Base-by-base conservation (phyloP, 2,329 filamentous ascomycete genomes). In the Aspergillus awamori region DNA sequence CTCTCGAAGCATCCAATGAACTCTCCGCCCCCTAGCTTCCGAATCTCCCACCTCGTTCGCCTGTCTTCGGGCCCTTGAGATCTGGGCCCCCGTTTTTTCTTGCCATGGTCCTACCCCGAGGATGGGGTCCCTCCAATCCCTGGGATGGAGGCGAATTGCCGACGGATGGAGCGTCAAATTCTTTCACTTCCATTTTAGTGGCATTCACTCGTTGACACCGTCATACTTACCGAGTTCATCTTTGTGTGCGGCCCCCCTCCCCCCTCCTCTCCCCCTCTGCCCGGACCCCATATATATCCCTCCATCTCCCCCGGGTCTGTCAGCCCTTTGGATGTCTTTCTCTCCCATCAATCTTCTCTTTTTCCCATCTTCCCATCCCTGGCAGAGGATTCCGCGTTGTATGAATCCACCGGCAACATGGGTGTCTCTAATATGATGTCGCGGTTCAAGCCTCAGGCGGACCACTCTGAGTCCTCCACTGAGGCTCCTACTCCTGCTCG, bases 401-500 rank as follows among this genome's bases (percentile, higher is more conserved):
- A 45, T 53, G 51, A 56, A 60, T 47, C 53, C 33, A 59, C 38
- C 43, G 30, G 26, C 65, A 66, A 52, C 52, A 75, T 75, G 73
- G 73, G 72, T 65, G 49, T 74, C 63, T 60, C 58, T 55, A 69
- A 68, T 39, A 53, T 75, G 11, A 68, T 74, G 61, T 59, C 62
- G 41, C 71, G 70, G 62, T 55, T 73, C 53, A 75, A 76, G 69
- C 67, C 69, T 54, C 63, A 66, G 49, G 63, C 64, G 17, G 68
- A 69, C 53, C 70, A 72, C 47, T 51, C 47, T 28, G 47, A 51
- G 47, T 28, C 47, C 24, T 56, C 53, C 49, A 67, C 70, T 22
- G 74, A 75, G 60, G 64, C 73, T 28, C 63, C 74, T n/a, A 74
- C 69, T 49, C 73, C 74, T 58, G 66, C 72, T 53, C 70, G 72